Evolutionary conservation across 139 green algal genomes (phyloP), one percentile per base, ranked within the genome.

Genomic region (Coccomyxa sp.): DNA sequence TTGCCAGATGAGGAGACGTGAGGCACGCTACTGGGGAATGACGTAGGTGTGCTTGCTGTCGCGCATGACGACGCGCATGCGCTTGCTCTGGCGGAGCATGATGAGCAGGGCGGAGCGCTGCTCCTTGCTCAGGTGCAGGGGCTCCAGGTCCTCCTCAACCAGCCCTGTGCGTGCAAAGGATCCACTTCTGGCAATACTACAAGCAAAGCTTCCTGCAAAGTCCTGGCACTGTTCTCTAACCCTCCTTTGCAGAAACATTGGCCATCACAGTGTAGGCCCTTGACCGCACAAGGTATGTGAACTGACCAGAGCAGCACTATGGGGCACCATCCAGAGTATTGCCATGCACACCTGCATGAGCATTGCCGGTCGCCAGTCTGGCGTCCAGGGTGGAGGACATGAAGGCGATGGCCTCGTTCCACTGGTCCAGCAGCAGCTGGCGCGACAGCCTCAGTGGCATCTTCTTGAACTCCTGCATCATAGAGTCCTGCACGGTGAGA

Each of bases 391-490:
- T n/a, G n/a, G n/a, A n/a, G 5, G 50, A 31, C 2, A 64, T 64
- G 50, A 64, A 75, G 33, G 14, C 70, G 33, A 75, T 12, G 16
- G 38, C 71, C 38, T 58, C 38, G 39, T 76, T 76, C 18, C 58
- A 36, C 16, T 33, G 16, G 7, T 58, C 71, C 38, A 76, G 71
- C 22, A 27, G 16, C 38, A 76, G 71, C 37, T 76, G 71, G 24
- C 71, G 71, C 6, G 71, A 76, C 8, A 76, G 6, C 18, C 71
- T 37, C 71, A 76, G 71, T 3, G 71, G 71, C 7, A 76, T 18
- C 39, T 5, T 58, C 18, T n/a, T 34, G 22, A 37, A 76, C 71
- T 76, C 71, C 71, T 76, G 71, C n/a, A n/a, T n/a, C 70, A 54
- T 29, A 1, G 33, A 41, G 1, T 74, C 29, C 9, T 74, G 70